Conservation (phyloP, 164 flowering plant species). For the Nymphaea colorata region DNA sequence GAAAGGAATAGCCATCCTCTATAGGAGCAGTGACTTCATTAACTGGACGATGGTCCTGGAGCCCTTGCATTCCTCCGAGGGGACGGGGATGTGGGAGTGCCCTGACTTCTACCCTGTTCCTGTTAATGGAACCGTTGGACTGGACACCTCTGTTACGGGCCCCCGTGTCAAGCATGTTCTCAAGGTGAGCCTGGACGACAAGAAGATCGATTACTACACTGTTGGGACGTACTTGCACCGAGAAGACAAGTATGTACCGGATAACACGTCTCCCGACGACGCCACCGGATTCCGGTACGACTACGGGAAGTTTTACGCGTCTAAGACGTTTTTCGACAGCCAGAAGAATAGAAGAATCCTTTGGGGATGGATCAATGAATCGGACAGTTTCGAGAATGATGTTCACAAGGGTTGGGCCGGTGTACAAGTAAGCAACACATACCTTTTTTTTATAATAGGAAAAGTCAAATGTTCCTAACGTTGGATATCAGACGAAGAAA, state of each 20-base stretch:
- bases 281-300: slow-evolving; percentile 62
- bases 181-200: slow-evolving; percentile 39
- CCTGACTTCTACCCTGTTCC: slow-evolving; percentile 79
- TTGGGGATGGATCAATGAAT: slow-evolving; percentile 96
- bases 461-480: not conserved
- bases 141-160: slow-evolving; percentile 41
- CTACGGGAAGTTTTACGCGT: slow-evolving; percentile 91
- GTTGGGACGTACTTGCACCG: slow-evolving; percentile 32
- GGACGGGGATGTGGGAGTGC: slow-evolving; percentile 82
- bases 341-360: slow-evolving; percentile 49
- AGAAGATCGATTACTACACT: slow-evolving; percentile 60
- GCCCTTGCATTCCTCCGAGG: slow-evolving; percentile 39
- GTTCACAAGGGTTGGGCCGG: slow-evolving; percentile 85
- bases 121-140: slow-evolving; percentile 20
- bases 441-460: not conserved
- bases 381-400: slow-evolving; percentile 29
- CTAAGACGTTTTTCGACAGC: slow-evolving; percentile 69
- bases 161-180: slow-evolving; percentile 37
- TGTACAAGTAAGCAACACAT: slow-evolving; percentile 40
- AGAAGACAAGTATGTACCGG: slow-evolving; percentile 50
- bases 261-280: slow-evolving; percentile 37
- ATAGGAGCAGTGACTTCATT: slow-evolving; percentile 49
- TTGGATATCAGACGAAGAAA: too few relatives aligned
- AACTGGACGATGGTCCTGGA: slow-evolving; percentile 46
- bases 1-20: slow-evolving; percentile 45